phyloP scores from a whole-genome alignment of 1,284 basidiomycete genomes.

The Sporisorium graminicola region DNA sequence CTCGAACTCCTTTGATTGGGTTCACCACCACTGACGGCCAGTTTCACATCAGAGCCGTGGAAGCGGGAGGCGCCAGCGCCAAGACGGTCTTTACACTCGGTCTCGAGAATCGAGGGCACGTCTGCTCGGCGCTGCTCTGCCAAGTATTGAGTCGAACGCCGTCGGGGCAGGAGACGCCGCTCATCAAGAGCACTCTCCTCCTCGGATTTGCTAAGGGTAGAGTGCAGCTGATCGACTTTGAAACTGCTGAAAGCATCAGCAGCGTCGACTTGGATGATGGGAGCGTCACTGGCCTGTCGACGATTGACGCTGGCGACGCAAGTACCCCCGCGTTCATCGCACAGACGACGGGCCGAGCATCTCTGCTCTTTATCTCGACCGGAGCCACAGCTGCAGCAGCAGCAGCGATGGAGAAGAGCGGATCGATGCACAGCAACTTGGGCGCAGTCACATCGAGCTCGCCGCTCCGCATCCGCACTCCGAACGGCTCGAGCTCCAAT shows the following conservation, averaged over 20 bases:
- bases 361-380: conserved; percentile 28
- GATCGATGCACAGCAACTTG: conserved; percentile 40
- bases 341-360: conserved; percentile 31
- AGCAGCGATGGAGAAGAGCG: conserved; percentile 33
- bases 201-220: conserved; percentile 46
- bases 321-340: conserved; percentile 30
- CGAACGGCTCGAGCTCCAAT: conserved; percentile 39
- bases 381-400: conserved; percentile 7
- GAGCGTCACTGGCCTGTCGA: conserved; percentile 18
- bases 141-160: conserved; percentile 25
- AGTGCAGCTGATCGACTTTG: conserved; percentile 33
- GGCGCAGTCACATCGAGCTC: conserved; percentile 30
- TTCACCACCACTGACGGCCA: conserved; percentile 33
- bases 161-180: conserved; percentile 27
- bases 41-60: conserved; percentile 36
- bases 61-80: conserved; percentile 16
- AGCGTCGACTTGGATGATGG: conserved; percentile 46
- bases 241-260: conserved; percentile 29
- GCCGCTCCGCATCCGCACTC: conserved; percentile 38
- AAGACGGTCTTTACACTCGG: conserved; percentile 33
- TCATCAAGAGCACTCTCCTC: conserved; percentile 31
- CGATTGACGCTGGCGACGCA: conserved; percentile 27
- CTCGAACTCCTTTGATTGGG: conserved; percentile 19
- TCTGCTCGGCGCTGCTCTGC: conserved; percentile 42
- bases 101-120: conserved; percentile 24